These are phyloP conservation scores for Borealophlyctis nickersoniae DNA, from an alignment of 192 early-diverging fungal species.

Conservation along the genomic window DNA sequence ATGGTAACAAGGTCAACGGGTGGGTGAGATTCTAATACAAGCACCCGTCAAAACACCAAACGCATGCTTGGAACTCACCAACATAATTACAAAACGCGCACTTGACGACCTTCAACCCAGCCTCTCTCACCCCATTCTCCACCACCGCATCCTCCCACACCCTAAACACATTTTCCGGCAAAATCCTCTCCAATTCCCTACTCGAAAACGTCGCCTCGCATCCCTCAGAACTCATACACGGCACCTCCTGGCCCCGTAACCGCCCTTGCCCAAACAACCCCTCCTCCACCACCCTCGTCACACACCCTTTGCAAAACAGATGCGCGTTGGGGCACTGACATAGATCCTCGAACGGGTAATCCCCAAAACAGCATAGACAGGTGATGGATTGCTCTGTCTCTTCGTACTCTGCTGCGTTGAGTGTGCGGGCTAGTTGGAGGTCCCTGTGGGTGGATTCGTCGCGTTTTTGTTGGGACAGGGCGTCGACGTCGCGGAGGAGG, in stretches of 20 bases:
- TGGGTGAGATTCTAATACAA: too few species aligned
- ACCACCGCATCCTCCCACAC: slow-evolving; percentile 6
- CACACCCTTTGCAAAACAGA: neutral
- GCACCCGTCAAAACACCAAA: neutral
- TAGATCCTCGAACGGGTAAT: neutral
- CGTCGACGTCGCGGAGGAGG: neutral
- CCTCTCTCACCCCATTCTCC: slow-evolving; percentile 13
- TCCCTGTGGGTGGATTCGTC: neutral
- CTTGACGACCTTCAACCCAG: neutral
- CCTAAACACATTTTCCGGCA: neutral
- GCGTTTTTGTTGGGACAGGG: neutral
- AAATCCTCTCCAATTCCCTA: slow-evolving; percentile 5
- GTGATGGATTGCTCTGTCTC: neutral
- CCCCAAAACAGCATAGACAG: neutral
- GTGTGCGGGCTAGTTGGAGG: neutral
- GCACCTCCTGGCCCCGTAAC: slow-evolving; percentile 16
- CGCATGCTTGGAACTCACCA: too few species aligned
- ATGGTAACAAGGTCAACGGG: too few species aligned
- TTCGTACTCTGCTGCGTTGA: neutral
- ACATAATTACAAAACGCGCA: slow-evolving; percentile 21
- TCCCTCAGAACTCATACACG: slow-evolving; percentile 11
- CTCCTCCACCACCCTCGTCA: slow-evolving; percentile 2
- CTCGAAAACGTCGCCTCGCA: neutral
- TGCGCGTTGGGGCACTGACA: neutral
- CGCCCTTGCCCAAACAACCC: slow-evolving; percentile 23